Base-by-base conservation (phyloP, 352 stramenopile species). In the Phytophthora multivora region DNA sequence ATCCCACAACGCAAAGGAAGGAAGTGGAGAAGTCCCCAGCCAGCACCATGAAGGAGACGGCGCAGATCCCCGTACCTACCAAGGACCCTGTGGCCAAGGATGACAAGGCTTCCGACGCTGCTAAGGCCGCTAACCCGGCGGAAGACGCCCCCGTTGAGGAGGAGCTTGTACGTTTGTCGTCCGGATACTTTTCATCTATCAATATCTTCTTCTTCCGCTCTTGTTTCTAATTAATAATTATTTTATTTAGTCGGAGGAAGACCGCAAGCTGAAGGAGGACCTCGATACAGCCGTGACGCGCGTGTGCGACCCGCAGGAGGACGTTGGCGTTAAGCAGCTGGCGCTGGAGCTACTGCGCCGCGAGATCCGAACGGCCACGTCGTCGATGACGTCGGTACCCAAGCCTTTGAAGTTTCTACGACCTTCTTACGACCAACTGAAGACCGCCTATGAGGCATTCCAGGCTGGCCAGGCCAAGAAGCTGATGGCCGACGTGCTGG, bases 331-430 rank as follows among this genome's bases (percentile, higher is more conserved):
- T 28, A 93, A 96, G 60, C 72, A 89, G 51, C 67, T 95, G 51
- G 97, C 97, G 25, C 74, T 99, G n/a, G 93, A 99, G 73, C 82
- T 98, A 58, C 90, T 99, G 68, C 90, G 97, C 15, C 96, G 87
- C 33, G 97, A 99, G 80, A 98, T 99, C 59, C 87, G 95, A 40
- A 97, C 88, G 30, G 91, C 97, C 19, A 99, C 97, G 55, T 97
- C 93, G 12, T 99, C 93, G 40, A 99, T 99, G 97, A 99, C 97
- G 48, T 98, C 91, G 19, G 98, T 99, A 28, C 98, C 98, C 9
- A 99, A 99, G 86, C 98, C 98, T 30, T 85, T 99, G 40, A 99
- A 99, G 87, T 99, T 99, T 67, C 74, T 99, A 51, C 83, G 94
- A 0, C 97, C 97, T 7, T 97, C 98, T 53, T 99, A 99, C 79